Evolutionary conservation across 331 rosid species (phyloP).

Genomic region (Malus hybrid): DNA sequence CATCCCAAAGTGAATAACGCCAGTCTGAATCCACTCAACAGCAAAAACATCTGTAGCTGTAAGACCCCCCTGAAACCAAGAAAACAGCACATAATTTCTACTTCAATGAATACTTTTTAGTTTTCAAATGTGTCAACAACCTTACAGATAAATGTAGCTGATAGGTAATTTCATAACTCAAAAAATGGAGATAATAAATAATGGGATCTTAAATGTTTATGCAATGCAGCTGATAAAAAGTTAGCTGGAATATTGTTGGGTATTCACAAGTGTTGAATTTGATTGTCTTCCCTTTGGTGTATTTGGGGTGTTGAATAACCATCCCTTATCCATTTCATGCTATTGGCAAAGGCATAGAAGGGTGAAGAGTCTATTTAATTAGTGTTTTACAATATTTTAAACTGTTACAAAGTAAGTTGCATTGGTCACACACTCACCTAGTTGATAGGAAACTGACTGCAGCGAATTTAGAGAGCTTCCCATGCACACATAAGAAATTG

Average conservation of each 20-base stretch:
- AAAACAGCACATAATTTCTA: constrained; percentile 10
- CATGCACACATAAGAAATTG: not conserved
- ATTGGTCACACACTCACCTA: not conserved
- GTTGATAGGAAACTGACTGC: not conserved
- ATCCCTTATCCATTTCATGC: not conserved
- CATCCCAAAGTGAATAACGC: constrained; percentile 84
- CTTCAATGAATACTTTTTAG: not conserved
- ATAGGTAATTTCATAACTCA: not conserved
- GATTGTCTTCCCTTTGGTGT: not conserved
- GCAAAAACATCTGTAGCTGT: constrained; percentile 98
- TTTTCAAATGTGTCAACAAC: not conserved
- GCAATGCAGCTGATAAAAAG: not conserved
- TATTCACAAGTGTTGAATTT: not conserved
- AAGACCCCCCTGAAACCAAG: constrained; percentile 85
- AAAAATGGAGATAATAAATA: not conserved
- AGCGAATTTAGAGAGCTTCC: not conserved
- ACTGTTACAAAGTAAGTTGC: not conserved
- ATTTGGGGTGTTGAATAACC: not conserved
- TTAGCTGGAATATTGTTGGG: not conserved
- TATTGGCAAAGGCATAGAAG: not conserved
- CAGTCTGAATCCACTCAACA: constrained; percentile 85
- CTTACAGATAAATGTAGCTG: not conserved
- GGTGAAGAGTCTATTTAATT: not conserved
- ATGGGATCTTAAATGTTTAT: not conserved
- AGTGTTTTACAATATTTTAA: not conserved